Percentiles rank a stretch among this genome's conserved stretches.
Evolutionary conservation across 352 stramenopile genomes (phyloP).

Genomic region (Phytophthora rubi): DNA sequence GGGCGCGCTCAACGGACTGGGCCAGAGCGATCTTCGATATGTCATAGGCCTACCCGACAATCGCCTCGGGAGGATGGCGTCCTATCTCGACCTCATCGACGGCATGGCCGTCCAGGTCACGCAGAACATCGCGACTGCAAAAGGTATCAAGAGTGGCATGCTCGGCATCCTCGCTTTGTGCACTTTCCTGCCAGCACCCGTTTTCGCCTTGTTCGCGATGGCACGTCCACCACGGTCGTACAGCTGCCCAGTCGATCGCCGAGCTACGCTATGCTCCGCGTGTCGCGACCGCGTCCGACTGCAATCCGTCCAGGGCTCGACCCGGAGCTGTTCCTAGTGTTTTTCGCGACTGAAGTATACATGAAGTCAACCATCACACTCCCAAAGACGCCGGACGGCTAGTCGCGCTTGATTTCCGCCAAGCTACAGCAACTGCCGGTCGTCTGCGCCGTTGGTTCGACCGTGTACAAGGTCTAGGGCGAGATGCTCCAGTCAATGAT

Average conservation of each 20-base stretch:
- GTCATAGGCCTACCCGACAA: neutral
- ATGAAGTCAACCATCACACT: slow-evolving; percentile 1
- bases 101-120: slow-evolving; percentile 32
- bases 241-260: slow-evolving; percentile 1
- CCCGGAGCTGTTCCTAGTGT: slow-evolving; percentile 1
- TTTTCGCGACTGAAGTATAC: slow-evolving; percentile 9
- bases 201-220: slow-evolving; percentile 15
- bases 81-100: slow-evolving; percentile 22
- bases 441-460: too few species aligned
- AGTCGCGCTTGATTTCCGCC: too few species aligned
- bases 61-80: slow-evolving; percentile 12
- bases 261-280: too few species aligned
- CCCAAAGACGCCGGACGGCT: too few species aligned
- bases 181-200: neutral
- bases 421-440: too few species aligned
- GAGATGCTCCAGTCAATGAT: too few species aligned
- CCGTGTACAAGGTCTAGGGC: too few species aligned
- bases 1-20: neutral
- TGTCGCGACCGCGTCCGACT: too few species aligned
- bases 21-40: slow-evolving; percentile 1
- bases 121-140: slow-evolving; percentile 8
- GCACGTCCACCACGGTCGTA: neutral
- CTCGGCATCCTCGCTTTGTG: neutral
- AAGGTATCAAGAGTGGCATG: slow-evolving; percentile 1
- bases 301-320: too few species aligned